Evolutionary conservation across 495 filamentous ascomycete genomes (phyloP).

Genomic region (Neurospora tetrasperma): DNA sequence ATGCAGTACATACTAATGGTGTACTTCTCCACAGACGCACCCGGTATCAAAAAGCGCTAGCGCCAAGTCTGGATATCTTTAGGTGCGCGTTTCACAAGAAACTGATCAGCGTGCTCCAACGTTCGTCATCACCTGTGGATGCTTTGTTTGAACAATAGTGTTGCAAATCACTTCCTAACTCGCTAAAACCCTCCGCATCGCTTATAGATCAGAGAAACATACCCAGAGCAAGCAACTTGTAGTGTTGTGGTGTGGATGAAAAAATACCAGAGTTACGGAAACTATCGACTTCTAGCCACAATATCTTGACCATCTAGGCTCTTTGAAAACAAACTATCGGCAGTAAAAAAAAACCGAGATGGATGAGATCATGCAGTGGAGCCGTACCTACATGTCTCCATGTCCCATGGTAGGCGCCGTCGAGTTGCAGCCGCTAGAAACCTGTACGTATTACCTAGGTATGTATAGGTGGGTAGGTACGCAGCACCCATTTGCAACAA

Average conservation of each 20-base stretch:
- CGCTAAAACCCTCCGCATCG: neutral
- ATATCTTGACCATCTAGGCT: neutral
- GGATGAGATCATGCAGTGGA: neutral
- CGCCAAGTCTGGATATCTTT: neutral
- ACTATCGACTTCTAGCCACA: too few species aligned
- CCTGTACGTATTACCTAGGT: too few species aligned
- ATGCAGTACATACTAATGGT: neutral
- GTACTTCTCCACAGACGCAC: neutral
- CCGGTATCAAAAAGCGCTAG: neutral
- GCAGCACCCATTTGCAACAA: neutral
- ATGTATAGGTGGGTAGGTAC: too few species aligned
- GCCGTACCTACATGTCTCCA: neutral
- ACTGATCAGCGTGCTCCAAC: neutral
- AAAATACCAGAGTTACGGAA: too few species aligned
- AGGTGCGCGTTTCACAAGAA: too few species aligned
- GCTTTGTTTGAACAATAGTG: neutral
- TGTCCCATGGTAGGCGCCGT: neutral
- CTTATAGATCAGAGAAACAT: neutral
- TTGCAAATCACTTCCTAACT: neutral
- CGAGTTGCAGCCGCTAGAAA: neutral
- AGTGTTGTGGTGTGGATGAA: neutral
- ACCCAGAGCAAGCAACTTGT: neutral
- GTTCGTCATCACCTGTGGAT: neutral
- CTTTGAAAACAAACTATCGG: neutral
- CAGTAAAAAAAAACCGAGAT: neutral